Evolutionary conservation across 2,329 filamentous ascomycete species (phyloP).

Genomic region (Ophiostoma populinum): DNA sequence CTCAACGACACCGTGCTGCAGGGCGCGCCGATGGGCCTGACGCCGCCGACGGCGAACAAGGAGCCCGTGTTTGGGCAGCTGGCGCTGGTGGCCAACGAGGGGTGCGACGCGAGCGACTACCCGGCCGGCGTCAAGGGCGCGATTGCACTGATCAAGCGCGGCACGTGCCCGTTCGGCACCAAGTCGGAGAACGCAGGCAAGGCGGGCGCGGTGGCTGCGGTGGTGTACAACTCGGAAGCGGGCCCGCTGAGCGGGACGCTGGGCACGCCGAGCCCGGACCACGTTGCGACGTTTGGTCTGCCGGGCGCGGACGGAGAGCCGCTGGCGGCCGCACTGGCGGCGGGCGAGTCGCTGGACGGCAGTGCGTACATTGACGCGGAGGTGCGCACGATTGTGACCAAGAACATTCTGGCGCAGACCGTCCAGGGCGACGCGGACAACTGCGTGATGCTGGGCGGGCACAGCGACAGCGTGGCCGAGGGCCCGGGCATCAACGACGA

Average conservation of each 20-base stretch:
- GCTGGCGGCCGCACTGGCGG: constrained; percentile 34
- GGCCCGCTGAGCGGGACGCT: constrained; percentile 51
- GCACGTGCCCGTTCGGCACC: constrained; percentile 50
- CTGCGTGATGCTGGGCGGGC: constrained; percentile 47
- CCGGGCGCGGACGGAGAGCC: constrained; percentile 39
- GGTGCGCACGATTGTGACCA: constrained; percentile 34
- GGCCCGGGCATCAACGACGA: constrained; percentile 66
- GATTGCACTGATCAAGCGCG: constrained; percentile 55
- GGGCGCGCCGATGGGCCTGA: constrained; percentile 44
- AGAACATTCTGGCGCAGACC: constrained; percentile 48
- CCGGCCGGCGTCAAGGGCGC: constrained; percentile 38
- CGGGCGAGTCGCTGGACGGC: constrained; percentile 30
- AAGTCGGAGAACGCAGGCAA: constrained; percentile 53
- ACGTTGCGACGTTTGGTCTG: constrained; percentile 54
- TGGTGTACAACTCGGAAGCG: constrained; percentile 58
- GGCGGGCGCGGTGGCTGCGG: constrained; percentile 51
- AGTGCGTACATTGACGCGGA: constrained; percentile 43
- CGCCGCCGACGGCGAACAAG: constrained; percentile 43
- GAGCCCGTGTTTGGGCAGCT: constrained; percentile 42
- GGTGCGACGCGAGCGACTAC: constrained; percentile 48
- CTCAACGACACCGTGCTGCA: constrained; percentile 34
- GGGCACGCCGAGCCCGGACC: constrained; percentile 37
- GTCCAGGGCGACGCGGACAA: constrained; percentile 40
- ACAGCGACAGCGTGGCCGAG: constrained; percentile 44
- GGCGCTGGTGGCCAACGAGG: constrained; percentile 42